Evolutionary conservation across 1,284 basidiomycete species (phyloP).

Genomic region (Ganoderma sp.): DNA sequence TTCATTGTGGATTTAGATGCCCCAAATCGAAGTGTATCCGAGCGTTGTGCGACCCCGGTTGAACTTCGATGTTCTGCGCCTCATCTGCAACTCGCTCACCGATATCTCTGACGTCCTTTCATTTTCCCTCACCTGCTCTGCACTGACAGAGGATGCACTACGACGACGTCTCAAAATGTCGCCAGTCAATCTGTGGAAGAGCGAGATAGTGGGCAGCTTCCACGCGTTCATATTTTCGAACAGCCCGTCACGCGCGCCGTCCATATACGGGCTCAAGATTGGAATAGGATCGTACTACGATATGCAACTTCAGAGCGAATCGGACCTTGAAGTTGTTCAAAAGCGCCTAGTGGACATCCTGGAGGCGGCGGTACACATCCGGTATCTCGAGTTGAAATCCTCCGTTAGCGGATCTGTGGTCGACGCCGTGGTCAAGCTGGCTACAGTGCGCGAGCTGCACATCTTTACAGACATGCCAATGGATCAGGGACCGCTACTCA

Average conservation of each 20-base stretch:
- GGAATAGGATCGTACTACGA: neutral
- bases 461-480: neutral
- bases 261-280: neutral
- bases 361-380: neutral
- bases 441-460: neutral
- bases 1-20: neutral
- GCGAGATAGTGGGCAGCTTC: neutral
- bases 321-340: no score
- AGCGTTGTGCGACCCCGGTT: neutral
- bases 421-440: neutral
- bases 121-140: neutral
- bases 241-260: neutral
- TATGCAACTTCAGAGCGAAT: neutral
- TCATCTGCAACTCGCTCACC: neutral
- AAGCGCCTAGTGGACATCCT: neutral
- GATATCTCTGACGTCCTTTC: constrained; percentile 1
- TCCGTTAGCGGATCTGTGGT: neutral
- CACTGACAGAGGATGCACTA: neutral
- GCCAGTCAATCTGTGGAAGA: neutral
- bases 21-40: neutral
- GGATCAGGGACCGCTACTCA: neutral
- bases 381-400: neutral
- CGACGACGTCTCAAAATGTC: neutral
- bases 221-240: neutral
- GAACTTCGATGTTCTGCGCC: neutral